Conservation (phyloP, 495 filamentous ascomycete species). For the Aspergillus carlsbadensis region DNA sequence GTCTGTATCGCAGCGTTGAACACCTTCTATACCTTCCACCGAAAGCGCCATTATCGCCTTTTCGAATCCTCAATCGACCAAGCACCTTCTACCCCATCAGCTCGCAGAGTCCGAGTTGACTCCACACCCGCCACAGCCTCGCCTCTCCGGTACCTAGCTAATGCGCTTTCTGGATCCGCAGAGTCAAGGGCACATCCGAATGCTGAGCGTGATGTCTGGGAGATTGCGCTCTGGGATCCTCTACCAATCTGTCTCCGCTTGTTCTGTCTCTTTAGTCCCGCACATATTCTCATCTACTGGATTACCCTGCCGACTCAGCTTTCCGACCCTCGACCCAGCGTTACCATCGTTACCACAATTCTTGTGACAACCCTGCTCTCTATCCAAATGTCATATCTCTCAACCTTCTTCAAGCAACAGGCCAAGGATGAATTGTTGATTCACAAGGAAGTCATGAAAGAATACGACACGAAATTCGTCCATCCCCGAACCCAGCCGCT, state of each 20-base stretch:
- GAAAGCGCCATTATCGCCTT: conserved; percentile 82
- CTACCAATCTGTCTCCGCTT: conserved; percentile 76
- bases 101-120: conserved; percentile 84
- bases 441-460: conserved; percentile 86
- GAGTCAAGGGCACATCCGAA: conserved; percentile 82
- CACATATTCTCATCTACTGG: conserved; percentile 84
- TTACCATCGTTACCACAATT: conserved; percentile 79
- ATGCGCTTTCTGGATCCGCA: conserved; percentile 60
- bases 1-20: conserved; percentile 65
- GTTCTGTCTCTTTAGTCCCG: conserved; percentile 90
- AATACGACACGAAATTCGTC: conserved; percentile 95
- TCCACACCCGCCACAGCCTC: conserved; percentile 78
- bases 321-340: conserved; percentile 74
- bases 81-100: conserved; percentile 76
- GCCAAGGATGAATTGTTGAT: conserved; percentile 80
- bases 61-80: conserved; percentile 82
- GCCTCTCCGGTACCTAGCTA: conserved; percentile 73
- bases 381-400: conserved; percentile 70
- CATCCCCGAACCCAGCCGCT: conserved; percentile 81
- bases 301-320: conserved; percentile 77
- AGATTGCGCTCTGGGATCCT: conserved; percentile 91
- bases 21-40: conserved; percentile 77
- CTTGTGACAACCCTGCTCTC: conserved; percentile 71
- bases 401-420: conserved; percentile 73
- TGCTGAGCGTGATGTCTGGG: conserved; percentile 87